These are phyloP conservation scores for Coprinopsis marcescibilis DNA, from an alignment of 768 basidiomycete genomes.

Conservation along the genomic window DNA sequence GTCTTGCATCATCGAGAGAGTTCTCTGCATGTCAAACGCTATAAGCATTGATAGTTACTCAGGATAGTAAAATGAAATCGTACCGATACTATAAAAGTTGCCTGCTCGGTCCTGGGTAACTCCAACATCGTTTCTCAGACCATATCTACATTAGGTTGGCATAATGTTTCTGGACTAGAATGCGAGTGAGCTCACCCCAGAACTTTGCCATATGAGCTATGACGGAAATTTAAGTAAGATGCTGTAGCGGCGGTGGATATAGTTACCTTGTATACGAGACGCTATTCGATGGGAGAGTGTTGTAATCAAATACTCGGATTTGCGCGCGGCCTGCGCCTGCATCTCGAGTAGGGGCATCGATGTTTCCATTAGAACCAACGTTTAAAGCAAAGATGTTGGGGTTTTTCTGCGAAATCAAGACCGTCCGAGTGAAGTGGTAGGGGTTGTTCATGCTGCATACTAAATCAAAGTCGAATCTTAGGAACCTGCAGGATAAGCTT, in stretches of 20 bases:
- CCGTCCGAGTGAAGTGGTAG: conserved; percentile 13
- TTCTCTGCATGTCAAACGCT: conserved; percentile 7
- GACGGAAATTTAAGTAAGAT: background rate
- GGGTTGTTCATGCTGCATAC: conserved; percentile 11
- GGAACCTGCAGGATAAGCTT: background rate
- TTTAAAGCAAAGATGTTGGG: conserved; percentile 12
- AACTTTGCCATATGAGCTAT: conserved; percentile 3
- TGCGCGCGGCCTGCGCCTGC: conserved; percentile 9
- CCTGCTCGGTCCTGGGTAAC: conserved; percentile 14
- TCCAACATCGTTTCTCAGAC: conserved; percentile 14
- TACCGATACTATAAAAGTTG: conserved; percentile 11
- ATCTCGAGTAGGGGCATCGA: conserved; percentile 9
- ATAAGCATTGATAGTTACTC: background rate
- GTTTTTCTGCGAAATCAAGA: conserved; percentile 10
- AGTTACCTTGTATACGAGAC: conserved; percentile 3
- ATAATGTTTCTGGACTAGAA: background rate
- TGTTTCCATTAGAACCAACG: conserved; percentile 12
- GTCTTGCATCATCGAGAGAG: conserved; percentile 13
- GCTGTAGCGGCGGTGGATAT: background rate
- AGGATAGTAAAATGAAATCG: background rate
- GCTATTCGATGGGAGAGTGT: conserved; percentile 3
- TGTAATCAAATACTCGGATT: conserved; percentile 12
- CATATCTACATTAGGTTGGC: conserved; percentile 7
- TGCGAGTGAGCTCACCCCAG: background rate
- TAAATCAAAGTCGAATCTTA: background rate